Conservation (phyloP, 139 green algal species). For the Tetradesmus lagerheimii region DNA sequence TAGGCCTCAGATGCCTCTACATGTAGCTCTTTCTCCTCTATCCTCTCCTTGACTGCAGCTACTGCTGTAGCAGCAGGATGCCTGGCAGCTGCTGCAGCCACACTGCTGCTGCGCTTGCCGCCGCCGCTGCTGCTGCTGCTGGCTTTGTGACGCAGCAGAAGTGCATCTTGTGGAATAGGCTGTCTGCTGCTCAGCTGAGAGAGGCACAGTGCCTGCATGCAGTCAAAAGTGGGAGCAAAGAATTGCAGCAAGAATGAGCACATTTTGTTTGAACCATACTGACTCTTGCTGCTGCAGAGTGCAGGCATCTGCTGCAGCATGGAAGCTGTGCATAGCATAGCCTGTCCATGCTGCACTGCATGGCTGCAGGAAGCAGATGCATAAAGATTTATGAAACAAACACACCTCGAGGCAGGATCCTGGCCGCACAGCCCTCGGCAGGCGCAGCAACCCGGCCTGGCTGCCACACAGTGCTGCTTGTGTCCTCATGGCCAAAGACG, state of each 20-base stretch:
- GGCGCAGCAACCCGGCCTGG: background rate
- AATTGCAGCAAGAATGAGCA: too few relatives aligned
- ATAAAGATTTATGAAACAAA: background rate
- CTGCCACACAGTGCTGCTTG: constrained; percentile 39
- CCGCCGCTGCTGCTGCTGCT: background rate
- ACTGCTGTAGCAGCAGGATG: background rate
- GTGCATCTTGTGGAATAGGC: background rate
- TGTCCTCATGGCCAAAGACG: constrained; percentile 25
- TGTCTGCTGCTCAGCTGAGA: background rate
- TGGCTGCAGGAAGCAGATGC: background rate
- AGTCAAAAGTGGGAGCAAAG: too few relatives aligned
- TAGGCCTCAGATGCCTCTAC: constrained; percentile 68
- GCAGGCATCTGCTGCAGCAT: background rate
- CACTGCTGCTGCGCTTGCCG: background rate
- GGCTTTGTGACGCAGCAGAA: background rate
- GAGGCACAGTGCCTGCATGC: background rate
- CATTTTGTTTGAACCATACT: too few relatives aligned
- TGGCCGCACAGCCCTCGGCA: background rate
- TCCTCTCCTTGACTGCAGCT: constrained; percentile 15
- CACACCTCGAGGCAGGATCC: background rate
- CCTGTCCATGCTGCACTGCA: background rate
- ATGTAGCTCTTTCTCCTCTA: constrained; percentile 66
- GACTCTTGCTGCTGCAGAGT: background rate
- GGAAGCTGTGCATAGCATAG: background rate
- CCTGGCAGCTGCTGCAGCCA: background rate